Percentiles rank a stretch among this genome's conserved stretches.
Evolutionary conservation across 2,329 filamentous ascomycete genomes (phyloP).

Genomic region (Fusarium sp.): DNA sequence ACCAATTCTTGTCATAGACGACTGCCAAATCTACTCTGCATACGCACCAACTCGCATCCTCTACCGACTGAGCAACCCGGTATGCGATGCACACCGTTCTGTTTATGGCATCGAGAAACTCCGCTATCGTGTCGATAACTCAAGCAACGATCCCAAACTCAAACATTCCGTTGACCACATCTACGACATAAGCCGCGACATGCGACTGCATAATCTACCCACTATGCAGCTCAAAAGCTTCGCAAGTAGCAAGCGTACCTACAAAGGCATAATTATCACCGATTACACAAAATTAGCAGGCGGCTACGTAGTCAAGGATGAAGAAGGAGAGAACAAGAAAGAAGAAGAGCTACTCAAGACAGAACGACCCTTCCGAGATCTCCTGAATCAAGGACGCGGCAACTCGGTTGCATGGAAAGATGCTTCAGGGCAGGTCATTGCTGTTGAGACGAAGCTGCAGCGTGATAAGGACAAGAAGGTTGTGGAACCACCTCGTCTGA

Average conservation of each 20-base stretch:
- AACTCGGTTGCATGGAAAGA: conserved; percentile 46
- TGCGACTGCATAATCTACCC: not conserved
- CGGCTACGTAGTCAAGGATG: conserved; percentile 36
- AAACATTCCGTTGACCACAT: conserved; percentile 47
- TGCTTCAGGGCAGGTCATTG: conserved; percentile 35
- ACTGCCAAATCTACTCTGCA: conserved; percentile 36
- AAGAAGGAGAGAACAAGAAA: not conserved
- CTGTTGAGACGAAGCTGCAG: conserved; percentile 44
- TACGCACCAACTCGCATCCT: conserved; percentile 36
- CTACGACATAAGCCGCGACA: conserved; percentile 46
- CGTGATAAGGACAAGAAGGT: conserved; percentile 36
- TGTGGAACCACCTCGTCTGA: conserved; percentile 38
- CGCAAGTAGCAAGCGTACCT: conserved; percentile 38
- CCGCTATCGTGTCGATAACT: conserved; percentile 39
- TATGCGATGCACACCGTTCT: conserved; percentile 29
- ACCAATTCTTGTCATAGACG: conserved; percentile 42
- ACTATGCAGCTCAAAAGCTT: conserved; percentile 39
- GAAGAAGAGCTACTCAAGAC: conserved; percentile 40
- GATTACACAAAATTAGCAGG: conserved; percentile 26
- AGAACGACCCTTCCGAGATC: conserved; percentile 32
- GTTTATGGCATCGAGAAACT: conserved; percentile 47
- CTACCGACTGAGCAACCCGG: conserved; percentile 46
- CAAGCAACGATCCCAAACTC: conserved; percentile 25
- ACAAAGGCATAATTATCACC: conserved; percentile 34
- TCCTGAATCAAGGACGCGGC: conserved; percentile 38